Evolutionary conservation across 768 basidiomycete species (phyloP).

Genomic region (Lactarius quietus): DNA sequence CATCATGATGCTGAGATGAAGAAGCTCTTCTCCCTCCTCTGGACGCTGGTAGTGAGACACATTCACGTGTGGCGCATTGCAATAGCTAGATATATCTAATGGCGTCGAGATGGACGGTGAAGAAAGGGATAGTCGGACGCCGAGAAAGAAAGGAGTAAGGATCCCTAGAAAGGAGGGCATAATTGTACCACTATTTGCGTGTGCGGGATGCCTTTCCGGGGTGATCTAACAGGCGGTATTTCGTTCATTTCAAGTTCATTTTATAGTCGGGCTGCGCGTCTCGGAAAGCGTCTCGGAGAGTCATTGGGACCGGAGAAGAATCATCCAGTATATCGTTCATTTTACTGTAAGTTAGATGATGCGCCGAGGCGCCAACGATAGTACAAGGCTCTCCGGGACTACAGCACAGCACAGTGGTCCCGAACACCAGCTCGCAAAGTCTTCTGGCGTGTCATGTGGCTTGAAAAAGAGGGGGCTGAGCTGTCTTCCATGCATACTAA

Average conservation of each 20-base stretch:
- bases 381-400: not conserved
- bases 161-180: not conserved
- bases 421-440: not conserved
- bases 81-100: constrained; percentile 50
- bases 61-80: constrained; percentile 47
- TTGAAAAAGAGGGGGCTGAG: not conserved
- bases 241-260: not conserved
- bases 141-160: not conserved
- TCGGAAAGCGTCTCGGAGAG: not conserved
- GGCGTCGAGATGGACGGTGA: constrained; percentile 30
- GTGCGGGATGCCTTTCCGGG: not conserved
- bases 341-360: not conserved
- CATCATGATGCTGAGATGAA: not conserved
- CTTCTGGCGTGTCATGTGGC: not conserved
- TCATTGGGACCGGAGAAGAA: not conserved
- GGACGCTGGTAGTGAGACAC: constrained; percentile 37
- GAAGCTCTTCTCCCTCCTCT: constrained; percentile 14
- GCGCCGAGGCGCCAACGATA: not conserved
- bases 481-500: not conserved
- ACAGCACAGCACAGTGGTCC: not conserved
- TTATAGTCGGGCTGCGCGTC: not conserved
- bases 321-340: not conserved
- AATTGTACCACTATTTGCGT: not conserved
- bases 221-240: not conserved
- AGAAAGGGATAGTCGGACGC: not conserved